Conservation (phyloP, 192 early-diverging fungal species). For the Powellomyces hirtus region DNA sequence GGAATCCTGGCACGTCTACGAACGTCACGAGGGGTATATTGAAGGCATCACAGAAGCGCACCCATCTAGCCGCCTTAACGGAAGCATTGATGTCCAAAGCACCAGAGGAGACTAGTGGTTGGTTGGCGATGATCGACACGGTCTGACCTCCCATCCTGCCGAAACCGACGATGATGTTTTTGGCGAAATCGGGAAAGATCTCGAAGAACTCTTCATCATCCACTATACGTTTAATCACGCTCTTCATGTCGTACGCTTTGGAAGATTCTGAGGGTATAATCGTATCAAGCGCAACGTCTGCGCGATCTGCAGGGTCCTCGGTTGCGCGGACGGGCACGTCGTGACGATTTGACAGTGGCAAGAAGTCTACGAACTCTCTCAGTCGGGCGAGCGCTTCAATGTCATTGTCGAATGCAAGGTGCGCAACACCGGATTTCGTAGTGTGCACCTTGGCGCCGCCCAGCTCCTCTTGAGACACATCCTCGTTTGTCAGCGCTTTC, state of each 20-base stretch:
- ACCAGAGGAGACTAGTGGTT: constrained; percentile 92
- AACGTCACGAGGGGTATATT: constrained; percentile 91
- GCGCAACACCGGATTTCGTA: constrained; percentile 87
- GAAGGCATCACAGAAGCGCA: constrained; percentile 96
- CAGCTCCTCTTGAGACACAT: constrained; percentile 90
- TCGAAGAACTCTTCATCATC: constrained; percentile 89
- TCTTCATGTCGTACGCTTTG: constrained; percentile 93
- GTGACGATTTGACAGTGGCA: constrained; percentile 82
- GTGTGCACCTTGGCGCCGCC: constrained; percentile 92
- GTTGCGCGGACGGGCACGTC: constrained; percentile 61
- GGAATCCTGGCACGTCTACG: constrained; percentile 95
- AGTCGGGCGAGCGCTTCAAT: constrained; percentile 79
- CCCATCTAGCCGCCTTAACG: constrained; percentile 93
- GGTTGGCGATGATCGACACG: constrained; percentile 90
- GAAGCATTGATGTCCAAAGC: constrained; percentile 94
- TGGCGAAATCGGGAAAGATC: constrained; percentile 86
- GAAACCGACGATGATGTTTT: constrained; percentile 91
- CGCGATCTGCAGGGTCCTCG: constrained; percentile 61
- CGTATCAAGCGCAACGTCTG: constrained; percentile 76
- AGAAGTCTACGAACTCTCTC: constrained; percentile 83
- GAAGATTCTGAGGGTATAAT: constrained; percentile 89
- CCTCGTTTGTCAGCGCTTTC: constrained; percentile 92
- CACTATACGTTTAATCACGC: constrained; percentile 68
- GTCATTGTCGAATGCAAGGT: constrained; percentile 91
- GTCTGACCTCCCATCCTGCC: constrained; percentile 80